phyloP scores from a whole-genome alignment of 352 stramenopile species.

The Hyaloperonospora brassicae region DNA sequence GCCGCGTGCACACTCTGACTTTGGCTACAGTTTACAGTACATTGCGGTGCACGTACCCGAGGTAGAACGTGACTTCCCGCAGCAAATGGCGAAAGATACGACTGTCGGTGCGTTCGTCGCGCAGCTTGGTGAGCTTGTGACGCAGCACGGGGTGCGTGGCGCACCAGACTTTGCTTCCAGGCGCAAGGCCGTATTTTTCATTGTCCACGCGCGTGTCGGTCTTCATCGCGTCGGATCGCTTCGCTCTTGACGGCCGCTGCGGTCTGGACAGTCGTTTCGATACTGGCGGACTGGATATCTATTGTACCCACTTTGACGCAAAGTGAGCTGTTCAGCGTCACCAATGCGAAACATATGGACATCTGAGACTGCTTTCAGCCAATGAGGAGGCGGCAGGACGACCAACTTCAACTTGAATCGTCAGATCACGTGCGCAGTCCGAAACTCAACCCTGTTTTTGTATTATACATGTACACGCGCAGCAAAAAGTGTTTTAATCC shows the following conservation, averaged over 20 bases:
- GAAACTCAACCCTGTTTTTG: conserved; percentile 2
- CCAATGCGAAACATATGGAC: background rate
- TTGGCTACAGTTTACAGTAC: background rate
- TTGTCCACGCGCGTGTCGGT: conserved; percentile 57
- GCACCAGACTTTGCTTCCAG: conserved; percentile 73
- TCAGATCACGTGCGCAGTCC: background rate
- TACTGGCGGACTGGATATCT: conserved; percentile 8
- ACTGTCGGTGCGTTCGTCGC: conserved; percentile 89
- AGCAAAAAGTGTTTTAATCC: background rate
- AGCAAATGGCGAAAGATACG: conserved; percentile 92
- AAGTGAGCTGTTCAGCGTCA: too few species aligned
- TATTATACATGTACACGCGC: conserved; percentile 5
- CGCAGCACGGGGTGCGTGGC: conserved; percentile 87
- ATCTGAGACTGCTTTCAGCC: conserved; percentile 14
- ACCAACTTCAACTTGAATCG: conserved; percentile 19
- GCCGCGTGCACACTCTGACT: background rate
- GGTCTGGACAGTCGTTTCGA: conserved; percentile 12
- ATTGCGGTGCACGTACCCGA: conserved; percentile 71
- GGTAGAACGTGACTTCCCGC: conserved; percentile 96
- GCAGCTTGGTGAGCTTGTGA: conserved; percentile 95
- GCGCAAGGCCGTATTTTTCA: conserved; percentile 49
- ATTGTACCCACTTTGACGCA: too few species aligned
- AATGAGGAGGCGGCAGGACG: conserved; percentile 11
- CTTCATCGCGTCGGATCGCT: conserved; percentile 34
- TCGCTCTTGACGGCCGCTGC: conserved; percentile 2